Conservation (phyloP, 371 early-diverging fungal genomes). For the Syncephalastrum racemosum region DNA sequence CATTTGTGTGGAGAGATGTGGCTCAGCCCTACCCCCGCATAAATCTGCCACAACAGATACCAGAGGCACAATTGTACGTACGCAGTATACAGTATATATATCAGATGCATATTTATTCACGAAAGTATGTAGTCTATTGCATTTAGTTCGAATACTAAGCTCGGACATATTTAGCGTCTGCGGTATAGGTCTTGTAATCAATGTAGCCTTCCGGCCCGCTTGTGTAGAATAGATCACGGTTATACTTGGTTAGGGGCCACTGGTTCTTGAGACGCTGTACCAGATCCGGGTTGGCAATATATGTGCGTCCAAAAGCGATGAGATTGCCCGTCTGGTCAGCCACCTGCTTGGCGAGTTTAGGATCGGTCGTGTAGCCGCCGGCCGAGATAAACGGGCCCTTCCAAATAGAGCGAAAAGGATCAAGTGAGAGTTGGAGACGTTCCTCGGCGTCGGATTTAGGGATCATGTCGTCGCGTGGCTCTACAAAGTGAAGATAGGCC, state of each 20-base stretch:
- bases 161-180: no score
- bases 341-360: conserved; percentile 14
- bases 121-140: no score
- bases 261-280: conserved; percentile 22
- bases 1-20: no score
- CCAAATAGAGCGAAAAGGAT: conserved; percentile 31
- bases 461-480: conserved; percentile 22
- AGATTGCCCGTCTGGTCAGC: conserved; percentile 24
- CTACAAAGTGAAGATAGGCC: conserved; percentile 37
- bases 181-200: conserved; percentile 17
- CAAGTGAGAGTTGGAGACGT: conserved; percentile 9
- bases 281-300: conserved; percentile 42
- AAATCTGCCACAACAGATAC: no score
- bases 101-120: no score
- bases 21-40: no score
- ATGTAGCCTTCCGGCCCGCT: conserved; percentile 15
- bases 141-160: no score
- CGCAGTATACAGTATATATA: no score
- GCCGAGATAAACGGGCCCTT: no score
- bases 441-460: conserved; percentile 9
- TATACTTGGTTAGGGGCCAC: conserved; percentile 22
- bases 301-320: conserved; percentile 34
- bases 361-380: conserved; percentile 25
- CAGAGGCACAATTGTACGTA: no score
- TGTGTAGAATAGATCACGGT: conserved; percentile 25